phyloP scores from a whole-genome alignment of 306 rosid genomes.

The Pyrus bretschneideri region DNA sequence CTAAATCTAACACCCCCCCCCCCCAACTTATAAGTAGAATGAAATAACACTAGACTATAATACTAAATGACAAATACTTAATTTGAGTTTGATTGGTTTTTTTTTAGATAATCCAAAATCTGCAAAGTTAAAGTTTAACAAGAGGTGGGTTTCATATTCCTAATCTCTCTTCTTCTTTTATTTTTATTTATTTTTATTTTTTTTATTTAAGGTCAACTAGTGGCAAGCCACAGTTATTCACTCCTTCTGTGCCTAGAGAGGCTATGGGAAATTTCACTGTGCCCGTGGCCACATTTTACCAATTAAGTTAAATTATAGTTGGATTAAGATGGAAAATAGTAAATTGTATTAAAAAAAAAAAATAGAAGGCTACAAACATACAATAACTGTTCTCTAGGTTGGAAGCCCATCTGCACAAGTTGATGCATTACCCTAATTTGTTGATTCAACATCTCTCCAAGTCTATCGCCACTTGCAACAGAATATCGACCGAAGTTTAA shows the following conservation, averaged over 20 bases:
- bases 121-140: not conserved
- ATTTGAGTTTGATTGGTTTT: not conserved
- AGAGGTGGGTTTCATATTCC: not conserved
- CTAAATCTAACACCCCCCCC: too few species aligned
- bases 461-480: too few species aligned
- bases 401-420: too few species aligned
- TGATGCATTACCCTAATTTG: too few species aligned
- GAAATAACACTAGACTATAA: too few species aligned
- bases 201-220: not conserved
- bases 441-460: too few species aligned
- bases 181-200: not conserved
- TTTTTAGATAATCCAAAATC: not conserved
- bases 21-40: too few species aligned
- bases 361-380: too few species aligned
- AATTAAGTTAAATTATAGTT: not conserved
- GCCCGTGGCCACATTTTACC: not conserved
- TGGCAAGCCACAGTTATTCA: rapidly evolving
- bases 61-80: not conserved
- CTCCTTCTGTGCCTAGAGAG: rapidly evolving
- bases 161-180: not conserved
- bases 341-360: too few species aligned
- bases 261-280: too few species aligned
- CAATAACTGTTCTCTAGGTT: too few species aligned
- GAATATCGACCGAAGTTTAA: too few species aligned
- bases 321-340: not conserved